These are phyloP conservation scores for Flaveria bidentis DNA, from an alignment of 129 eudicot genomes.

Conservation along the genomic window DNA sequence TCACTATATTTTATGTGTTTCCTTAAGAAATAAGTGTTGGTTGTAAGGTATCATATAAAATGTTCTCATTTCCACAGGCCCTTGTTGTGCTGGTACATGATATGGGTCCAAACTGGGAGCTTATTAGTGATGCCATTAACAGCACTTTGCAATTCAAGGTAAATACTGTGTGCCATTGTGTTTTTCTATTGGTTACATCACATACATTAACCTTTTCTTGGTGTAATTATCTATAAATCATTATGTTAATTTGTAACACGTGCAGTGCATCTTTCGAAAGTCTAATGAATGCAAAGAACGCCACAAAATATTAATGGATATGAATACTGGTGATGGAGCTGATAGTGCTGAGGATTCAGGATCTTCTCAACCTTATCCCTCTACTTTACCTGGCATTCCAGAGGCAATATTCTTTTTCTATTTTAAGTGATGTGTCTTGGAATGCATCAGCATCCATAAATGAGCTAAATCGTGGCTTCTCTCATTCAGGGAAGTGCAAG, in stretches of 20 bases:
- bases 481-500: constrained; percentile 88
- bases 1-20: neutral
- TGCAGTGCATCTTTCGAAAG: constrained; percentile 81
- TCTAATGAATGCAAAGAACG: constrained; percentile 89
- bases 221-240: neutral
- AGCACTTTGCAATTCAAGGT: constrained; percentile 92
- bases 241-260: constrained; percentile 22
- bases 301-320: constrained; percentile 74
- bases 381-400: constrained; percentile 95
- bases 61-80: constrained; percentile 54
- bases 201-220: neutral
- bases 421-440: neutral
- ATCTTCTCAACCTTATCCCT: constrained; percentile 87
- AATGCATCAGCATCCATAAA: neutral
- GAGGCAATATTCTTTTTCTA: constrained; percentile 50
- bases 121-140: constrained; percentile 91
- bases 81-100: constrained; percentile 98
- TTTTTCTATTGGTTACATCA: neutral
- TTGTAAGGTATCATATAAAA: constrained; percentile 22
- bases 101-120: constrained; percentile 99
- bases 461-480: constrained; percentile 16
- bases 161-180: neutral
- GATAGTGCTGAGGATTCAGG: constrained; percentile 97
- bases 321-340: constrained; percentile 76
- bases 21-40: neutral